Conservation (phyloP, 23 red algal species). For the Gracilaria caudata region DNA sequence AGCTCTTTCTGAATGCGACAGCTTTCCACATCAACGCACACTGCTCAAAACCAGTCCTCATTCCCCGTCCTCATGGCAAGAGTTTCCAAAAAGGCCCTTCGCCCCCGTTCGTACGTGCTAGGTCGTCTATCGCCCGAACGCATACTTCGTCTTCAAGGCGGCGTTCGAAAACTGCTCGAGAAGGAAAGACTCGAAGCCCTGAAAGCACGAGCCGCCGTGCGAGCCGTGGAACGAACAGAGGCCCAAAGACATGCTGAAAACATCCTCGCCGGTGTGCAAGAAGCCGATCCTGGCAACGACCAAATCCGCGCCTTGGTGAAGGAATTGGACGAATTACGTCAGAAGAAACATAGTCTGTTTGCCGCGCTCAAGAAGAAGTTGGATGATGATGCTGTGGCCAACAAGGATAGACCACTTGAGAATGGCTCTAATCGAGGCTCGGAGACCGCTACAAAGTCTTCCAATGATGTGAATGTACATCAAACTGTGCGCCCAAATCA, state of each 20-base stretch:
- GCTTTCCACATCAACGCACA: not conserved
- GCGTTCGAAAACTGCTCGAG: constrained; percentile 29
- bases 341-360: constrained; percentile 41
- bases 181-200: constrained; percentile 13
- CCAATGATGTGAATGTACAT: not conserved
- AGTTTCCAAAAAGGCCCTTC: constrained; percentile 64
- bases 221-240: constrained; percentile 23
- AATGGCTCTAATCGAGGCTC: not conserved
- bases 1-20: constrained; percentile 29
- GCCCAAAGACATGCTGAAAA: constrained; percentile 54
- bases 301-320: constrained; percentile 19
- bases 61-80: constrained; percentile 24
- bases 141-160: not conserved
- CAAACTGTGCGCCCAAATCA: constrained; percentile 13
- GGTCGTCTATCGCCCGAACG: constrained; percentile 35
- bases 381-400: constrained; percentile 1
- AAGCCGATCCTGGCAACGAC: constrained; percentile 18
- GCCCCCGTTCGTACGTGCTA: constrained; percentile 52
- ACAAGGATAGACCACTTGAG: not conserved
- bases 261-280: constrained; percentile 36
- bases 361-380: constrained; percentile 24
- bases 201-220: constrained; percentile 16
- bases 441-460: not conserved
- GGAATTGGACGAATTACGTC: constrained; percentile 46
- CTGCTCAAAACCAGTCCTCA: not conserved